A percentile compares a stretch with the other conserved stretches of the same genome.
Evolutionary conservation across 805 yeast species (phyloP).

Genomic region (Hanseniaspora meyeri): DNA sequence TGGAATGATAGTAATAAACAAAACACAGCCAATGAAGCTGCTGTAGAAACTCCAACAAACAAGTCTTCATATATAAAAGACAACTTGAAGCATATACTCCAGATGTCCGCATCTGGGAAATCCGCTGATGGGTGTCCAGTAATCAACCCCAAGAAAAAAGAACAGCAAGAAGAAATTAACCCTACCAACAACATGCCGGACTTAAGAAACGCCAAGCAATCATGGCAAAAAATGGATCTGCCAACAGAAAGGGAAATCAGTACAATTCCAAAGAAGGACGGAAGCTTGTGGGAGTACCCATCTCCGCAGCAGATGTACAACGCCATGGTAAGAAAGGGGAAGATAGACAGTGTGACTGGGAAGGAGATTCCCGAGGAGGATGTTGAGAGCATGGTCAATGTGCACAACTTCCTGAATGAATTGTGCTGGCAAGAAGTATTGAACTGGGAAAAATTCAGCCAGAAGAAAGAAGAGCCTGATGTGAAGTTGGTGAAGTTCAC

Average conservation of each 20-base stretch:
- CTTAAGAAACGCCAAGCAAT: slow-evolving; percentile 46
- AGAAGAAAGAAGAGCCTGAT: slow-evolving; percentile 39
- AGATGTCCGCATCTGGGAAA: slow-evolving; percentile 14
- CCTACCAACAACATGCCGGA: slow-evolving; percentile 86
- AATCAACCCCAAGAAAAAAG: neutral
- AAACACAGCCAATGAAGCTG: slow-evolving; percentile 15
- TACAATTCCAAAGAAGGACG: slow-evolving; percentile 61
- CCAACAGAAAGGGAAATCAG: slow-evolving; percentile 79
- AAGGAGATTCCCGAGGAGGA: slow-evolving; percentile 88
- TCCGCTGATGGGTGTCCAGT: slow-evolving; percentile 13
- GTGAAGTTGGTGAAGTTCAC: slow-evolving; percentile 64
- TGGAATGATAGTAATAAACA: slow-evolving; percentile 45
- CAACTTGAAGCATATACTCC: slow-evolving; percentile 15
- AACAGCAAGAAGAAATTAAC: slow-evolving; percentile 34
- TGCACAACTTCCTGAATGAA: slow-evolving; percentile 90
- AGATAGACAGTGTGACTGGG: slow-evolving; percentile 33
- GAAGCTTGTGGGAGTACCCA: slow-evolving; percentile 95
- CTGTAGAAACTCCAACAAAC: slow-evolving; percentile 17
- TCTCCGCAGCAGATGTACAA: slow-evolving; percentile 98
- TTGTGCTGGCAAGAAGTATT: slow-evolving; percentile 95
- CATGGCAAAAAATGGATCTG: slow-evolving; percentile 66
- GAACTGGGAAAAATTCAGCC: slow-evolving; percentile 75
- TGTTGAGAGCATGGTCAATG: slow-evolving; percentile 91
- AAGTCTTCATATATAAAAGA: slow-evolving; percentile 32
- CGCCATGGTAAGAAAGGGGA: slow-evolving; percentile 93